Evolutionary conservation across 164 flowering plant genomes (phyloP), one percentile per base, ranked within the genome.

Genomic region (Magnolia sinica): DNA sequence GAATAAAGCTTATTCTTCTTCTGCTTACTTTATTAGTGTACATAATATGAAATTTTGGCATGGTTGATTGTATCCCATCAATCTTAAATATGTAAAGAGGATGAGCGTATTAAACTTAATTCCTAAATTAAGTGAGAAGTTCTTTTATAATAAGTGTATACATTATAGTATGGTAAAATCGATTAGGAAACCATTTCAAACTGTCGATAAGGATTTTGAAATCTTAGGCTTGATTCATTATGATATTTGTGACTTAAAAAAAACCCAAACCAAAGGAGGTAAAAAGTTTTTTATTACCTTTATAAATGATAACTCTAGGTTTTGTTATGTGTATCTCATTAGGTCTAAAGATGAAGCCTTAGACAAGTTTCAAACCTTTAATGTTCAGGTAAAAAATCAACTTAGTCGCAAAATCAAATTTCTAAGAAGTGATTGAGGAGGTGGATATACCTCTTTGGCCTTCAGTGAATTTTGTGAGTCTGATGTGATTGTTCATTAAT

Each of bases 241-340:
- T 2, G 52, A 81, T 72, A 64, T 77, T 4, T 81, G 80, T 81
- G 73, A 77, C 10, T 50, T 64, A 7, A 63, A 63, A 14, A 70
- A 67, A 8, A 58, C 27, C 19, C 9, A 72, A 59, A 78, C 74
- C 4, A 24, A 64, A 29, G 75, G 72, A 27, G 72, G 73, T 20
- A 75, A 81, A 16, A 70, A 59, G 4, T 77, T 77, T 23, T 74
- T 74, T 52, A 71, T 70, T 9, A 64, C 75, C 7, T 71, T 71
- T 19, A 72, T 79, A 4, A 76, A 71, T 71, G 69, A 79, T 45
- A 11, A 4, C 63, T 73, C 77, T 3, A 73, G 18, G 22, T 73
- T 49, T 63, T 63, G 20, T 23, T 66, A 76, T 50, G 64, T 76
- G 0, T 80, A 80, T 49, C 8, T 80, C 1, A 16, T 80, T 16